phyloP scores from a whole-genome alignment of 2,329 filamentous ascomycete genomes.

The Penicillium digitatum region DNA sequence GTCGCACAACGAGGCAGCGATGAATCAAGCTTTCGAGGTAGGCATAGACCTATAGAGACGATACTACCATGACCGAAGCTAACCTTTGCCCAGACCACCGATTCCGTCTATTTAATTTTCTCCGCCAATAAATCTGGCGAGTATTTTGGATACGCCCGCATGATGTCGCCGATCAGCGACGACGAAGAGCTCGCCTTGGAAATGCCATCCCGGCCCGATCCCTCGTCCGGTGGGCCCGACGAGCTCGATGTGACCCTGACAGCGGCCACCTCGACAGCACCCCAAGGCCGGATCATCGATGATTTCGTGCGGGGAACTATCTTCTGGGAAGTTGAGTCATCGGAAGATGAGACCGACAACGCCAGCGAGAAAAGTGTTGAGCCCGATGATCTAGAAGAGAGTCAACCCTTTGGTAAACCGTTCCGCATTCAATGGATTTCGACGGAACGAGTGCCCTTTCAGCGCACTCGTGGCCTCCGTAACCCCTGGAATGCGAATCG shows the following conservation, averaged over 20 bases:
- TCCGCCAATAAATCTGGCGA: conserved; percentile 97
- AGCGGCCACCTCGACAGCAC: conserved; percentile 70
- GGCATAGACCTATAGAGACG: conserved; percentile 20
- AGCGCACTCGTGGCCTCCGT: conserved; percentile 76
- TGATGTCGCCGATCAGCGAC: conserved; percentile 78
- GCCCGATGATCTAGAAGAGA: conserved; percentile 43
- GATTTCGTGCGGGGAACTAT: conserved; percentile 92
- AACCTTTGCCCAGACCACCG: conserved; percentile 56
- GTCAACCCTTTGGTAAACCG: conserved; percentile 80
- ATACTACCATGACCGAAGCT: background rate
- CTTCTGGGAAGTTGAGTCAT: conserved; percentile 83
- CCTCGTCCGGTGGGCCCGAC: conserved; percentile 55
- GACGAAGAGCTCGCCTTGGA: conserved; percentile 67
- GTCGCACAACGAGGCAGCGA: conserved; percentile 77
- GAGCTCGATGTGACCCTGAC: conserved; percentile 76
- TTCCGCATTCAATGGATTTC: conserved; percentile 91
- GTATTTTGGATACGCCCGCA: conserved; percentile 91
- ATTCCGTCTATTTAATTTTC: conserved; percentile 87
- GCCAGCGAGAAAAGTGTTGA: conserved; percentile 45
- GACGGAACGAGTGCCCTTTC: conserved; percentile 78
- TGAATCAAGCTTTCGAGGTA: conserved; percentile 82
- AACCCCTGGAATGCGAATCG: conserved; percentile 95
- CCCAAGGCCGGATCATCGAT: conserved; percentile 82
- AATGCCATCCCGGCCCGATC: conserved; percentile 63
- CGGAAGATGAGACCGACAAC: conserved; percentile 42